Evolutionary conservation across 176 grass and related monocot genomes (phyloP).

Genomic region (Metroxylon sagu): DNA sequence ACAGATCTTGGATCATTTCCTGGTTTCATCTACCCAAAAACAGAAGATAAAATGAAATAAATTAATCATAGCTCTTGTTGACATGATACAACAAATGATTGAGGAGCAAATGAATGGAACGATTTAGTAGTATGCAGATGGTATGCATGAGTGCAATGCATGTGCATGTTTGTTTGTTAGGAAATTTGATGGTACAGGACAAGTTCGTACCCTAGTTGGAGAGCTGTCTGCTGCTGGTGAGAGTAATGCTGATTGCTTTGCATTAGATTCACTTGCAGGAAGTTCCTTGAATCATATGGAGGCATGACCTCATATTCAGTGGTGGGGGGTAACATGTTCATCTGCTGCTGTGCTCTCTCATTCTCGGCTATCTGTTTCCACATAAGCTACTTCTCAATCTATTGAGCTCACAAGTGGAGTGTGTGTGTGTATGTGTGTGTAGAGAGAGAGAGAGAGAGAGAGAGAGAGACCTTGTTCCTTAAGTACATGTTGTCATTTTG

Average conservation of each 20-base stretch:
- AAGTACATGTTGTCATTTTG: conserved; percentile 56
- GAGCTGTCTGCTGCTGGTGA: conserved; percentile 47
- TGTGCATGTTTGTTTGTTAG: no score
- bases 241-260: conserved; percentile 45
- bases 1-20: no score
- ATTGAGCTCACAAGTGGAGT: neutral
- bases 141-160: no score
- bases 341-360: conserved; percentile 57
- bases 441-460: neutral
- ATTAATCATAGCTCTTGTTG: no score
- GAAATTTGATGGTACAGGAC: no score
- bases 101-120: no score
- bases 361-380: conserved; percentile 41
- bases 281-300: conserved; percentile 56
- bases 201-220: conserved; percentile 41
- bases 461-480: conserved; percentile 37
- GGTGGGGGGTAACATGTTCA: conserved; percentile 52
- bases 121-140: no score
- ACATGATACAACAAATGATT: no score
- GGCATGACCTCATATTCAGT: conserved; percentile 50
- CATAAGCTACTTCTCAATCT: neutral
- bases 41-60: no score
- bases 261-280: conserved; percentile 69
- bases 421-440: no score
- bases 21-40: no score